These are phyloP conservation scores for Citrus mangshanensis DNA, from an alignment of 345 rosid genomes.

Conservation along the genomic window DNA sequence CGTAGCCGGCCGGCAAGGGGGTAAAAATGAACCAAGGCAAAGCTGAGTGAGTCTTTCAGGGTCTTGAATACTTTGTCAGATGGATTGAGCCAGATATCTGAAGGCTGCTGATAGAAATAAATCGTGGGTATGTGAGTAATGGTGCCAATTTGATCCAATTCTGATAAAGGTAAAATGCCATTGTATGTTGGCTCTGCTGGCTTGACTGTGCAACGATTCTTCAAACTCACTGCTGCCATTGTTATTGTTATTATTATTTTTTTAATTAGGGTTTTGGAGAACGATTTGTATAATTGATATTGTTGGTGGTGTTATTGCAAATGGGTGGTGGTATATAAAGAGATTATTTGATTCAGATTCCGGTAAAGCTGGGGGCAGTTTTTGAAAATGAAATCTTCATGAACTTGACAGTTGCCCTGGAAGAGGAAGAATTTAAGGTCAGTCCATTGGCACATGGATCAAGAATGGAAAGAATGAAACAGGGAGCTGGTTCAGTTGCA, in stretches of 20 bases:
- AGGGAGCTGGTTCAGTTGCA: too few species aligned
- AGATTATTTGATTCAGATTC: neutral
- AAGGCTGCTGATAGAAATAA: constrained; percentile 44
- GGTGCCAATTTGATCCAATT: constrained; percentile 53
- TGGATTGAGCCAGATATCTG: constrained; percentile 19
- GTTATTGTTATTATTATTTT: neutral
- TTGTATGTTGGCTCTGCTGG: constrained; percentile 43
- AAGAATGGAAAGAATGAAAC: neutral
- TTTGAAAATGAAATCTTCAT: neutral
- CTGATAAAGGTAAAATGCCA: constrained; percentile 39
- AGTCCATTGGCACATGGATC: neutral
- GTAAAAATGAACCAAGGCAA: constrained; percentile 42
- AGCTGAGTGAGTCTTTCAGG: constrained; percentile 39
- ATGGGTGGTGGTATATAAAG: neutral
- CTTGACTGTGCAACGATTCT: constrained; percentile 24
- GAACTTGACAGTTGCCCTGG: neutral
- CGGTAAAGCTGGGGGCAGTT: neutral
- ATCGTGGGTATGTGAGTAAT: constrained; percentile 59
- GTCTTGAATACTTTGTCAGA: constrained; percentile 23
- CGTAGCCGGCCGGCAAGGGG: constrained; percentile 59
- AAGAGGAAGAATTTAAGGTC: neutral
- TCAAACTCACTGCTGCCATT: constrained; percentile 18
- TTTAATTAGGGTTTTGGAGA: neutral
- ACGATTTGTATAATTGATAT: too few species aligned
- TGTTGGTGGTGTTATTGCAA: neutral